Evolutionary conservation across 2,329 filamentous ascomycete genomes (phyloP), one percentile per base, ranked within the genome.

Genomic region (Setomelanomma holmii): DNA sequence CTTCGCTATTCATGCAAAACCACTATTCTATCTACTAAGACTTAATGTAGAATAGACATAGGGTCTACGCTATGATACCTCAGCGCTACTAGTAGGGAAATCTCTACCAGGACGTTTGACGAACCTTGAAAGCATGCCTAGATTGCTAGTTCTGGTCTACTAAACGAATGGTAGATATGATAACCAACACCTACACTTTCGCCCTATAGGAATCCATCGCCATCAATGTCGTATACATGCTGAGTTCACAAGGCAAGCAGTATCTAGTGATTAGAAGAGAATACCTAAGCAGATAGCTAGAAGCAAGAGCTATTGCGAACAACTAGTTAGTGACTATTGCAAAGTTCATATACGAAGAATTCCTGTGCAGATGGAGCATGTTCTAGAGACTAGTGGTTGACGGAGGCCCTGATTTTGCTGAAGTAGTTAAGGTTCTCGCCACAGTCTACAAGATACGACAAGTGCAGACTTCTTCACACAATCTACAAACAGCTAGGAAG

Each of bases 211-310:
- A 24, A 16, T 41, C n/a, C 5, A 20, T 41, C 6, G 22, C 39
- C 12, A 41, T 41, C 10, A 21, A 41, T 41, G n/a, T 41, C 39
- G 39, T 41, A 5, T 41, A 41, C 21, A 41, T 41, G 39, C 39
- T 21, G 5, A 5, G 24, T 21, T 21, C 14, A 10, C 4, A 23
- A 4, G 39, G 39, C 20, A 41, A 41, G 21, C 14, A 27, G 10
- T 41, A 6, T 14, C 39, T 41, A 6, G 21, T 41, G 4, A 5
- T 41, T 10, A 21, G 20, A 14, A 7, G 39, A 4, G 39, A 41
- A 16, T 41, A 41, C 39, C 7, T 41, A 21, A 24, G 20, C 17
- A 21, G 39, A 5, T 41, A 16, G 19, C 6, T 16, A 20, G 39
- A 41, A 17, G 39, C 6, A 16, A 7, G n/a, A 5, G 33, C 33